phyloP scores from a whole-genome alignment of 345 rosid genomes.

The Populus tremula region DNA sequence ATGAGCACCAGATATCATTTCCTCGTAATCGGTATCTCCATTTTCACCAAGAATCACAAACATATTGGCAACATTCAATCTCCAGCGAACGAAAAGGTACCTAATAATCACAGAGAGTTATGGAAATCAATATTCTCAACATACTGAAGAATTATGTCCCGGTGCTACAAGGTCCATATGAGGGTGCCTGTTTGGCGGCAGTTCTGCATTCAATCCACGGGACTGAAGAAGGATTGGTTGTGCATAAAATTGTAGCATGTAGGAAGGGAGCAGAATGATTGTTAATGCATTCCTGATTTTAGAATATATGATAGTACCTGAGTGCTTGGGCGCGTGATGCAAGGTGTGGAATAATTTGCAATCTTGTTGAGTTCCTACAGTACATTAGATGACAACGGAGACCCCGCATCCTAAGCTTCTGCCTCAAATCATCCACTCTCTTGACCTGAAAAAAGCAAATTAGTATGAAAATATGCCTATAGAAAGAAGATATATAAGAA shows the following conservation, averaged over 20 bases:
- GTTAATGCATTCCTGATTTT: background rate
- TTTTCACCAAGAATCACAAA: constrained; percentile 74
- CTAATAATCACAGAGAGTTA: constrained; percentile 24
- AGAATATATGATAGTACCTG: constrained; percentile 40
- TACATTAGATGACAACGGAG: constrained; percentile 98
- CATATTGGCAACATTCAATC: constrained; percentile 82
- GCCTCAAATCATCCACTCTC: constrained; percentile 82
- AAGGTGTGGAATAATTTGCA: constrained; percentile 82
- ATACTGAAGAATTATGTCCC: background rate
- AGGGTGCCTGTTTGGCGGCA: too few relatives aligned
- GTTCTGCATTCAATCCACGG: too few relatives aligned
- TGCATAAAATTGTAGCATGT: too few relatives aligned
- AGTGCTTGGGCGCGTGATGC: constrained; percentile 96
- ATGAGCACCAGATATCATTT: constrained; percentile 77
- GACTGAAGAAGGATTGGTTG: too few relatives aligned
- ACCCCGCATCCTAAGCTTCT: constrained; percentile 88
- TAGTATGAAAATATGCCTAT: constrained; percentile 8
- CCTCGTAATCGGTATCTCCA: constrained; percentile 88
- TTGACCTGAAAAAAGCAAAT: constrained; percentile 51
- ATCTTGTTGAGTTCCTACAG: constrained; percentile 71
- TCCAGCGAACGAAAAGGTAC: constrained; percentile 92
- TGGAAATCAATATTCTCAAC: background rate
- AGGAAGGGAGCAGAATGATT: background rate
- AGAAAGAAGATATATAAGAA: background rate
- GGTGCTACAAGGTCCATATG: background rate